Conservation (phyloP, 192 early-diverging fungal genomes). For the Coemansia sp. region DNA sequence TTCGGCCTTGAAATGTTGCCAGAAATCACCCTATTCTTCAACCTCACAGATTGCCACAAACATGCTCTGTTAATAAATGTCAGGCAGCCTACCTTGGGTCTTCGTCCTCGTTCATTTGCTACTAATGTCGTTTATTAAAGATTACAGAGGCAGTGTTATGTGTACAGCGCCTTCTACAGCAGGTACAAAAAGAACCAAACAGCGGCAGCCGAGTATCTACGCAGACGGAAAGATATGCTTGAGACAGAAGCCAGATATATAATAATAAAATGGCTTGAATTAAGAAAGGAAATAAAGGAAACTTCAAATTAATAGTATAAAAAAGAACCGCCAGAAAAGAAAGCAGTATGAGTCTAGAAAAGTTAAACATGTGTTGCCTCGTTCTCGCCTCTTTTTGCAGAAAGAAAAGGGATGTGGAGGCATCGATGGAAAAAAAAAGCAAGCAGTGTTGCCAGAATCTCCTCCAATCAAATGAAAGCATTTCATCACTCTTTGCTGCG, state of each 20-base stretch:
- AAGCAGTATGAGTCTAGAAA: too few relatives aligned
- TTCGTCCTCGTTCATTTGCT: neutral
- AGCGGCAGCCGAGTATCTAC: neutral
- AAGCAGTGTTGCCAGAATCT: neutral
- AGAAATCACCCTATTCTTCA: neutral
- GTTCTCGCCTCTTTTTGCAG: too few relatives aligned
- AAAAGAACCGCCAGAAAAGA: neutral
- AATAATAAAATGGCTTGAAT: neutral
- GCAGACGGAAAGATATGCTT: neutral
- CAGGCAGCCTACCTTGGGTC: neutral
- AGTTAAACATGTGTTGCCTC: too few relatives aligned
- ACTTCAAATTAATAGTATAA: neutral
- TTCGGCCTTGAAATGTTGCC: neutral
- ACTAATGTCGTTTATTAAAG: neutral
- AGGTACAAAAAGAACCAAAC: neutral
- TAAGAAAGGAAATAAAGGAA: neutral
- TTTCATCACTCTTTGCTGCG: neutral
- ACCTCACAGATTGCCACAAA: neutral
- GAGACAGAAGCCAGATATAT: neutral
- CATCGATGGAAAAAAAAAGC: neutral
- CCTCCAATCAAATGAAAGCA: neutral
- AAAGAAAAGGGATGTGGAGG: too few relatives aligned
- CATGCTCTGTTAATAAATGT: neutral
- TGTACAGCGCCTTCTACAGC: neutral
- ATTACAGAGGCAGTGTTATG: neutral